Evolutionary conservation across 148 eudicot species (phyloP), one percentile per base, ranked within the genome.

Genomic region (Chenopodium album): DNA sequence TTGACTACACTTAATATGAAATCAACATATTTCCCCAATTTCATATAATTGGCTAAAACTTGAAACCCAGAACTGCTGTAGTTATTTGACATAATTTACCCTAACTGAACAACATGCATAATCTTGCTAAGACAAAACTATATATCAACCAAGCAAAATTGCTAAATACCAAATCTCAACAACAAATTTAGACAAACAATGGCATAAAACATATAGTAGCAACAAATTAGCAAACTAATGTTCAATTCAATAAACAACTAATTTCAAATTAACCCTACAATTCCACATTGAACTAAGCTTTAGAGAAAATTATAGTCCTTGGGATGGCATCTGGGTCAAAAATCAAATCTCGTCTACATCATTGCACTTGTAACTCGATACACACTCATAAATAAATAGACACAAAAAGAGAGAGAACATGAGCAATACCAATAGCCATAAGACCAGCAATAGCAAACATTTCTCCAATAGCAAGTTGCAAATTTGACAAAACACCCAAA

Each of bases 401-500:
- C 4, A 54, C 16, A 56, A n/a, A 14, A 59, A 32, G 4, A 47
- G 26, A 2, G 14, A 31, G 22, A 26, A 54, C 19, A 9, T 32
- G 71, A 44, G 46, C 54, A 72, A 59, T 92, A 95, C 98, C 98
- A 41, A 93, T 56, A 71, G 98, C 97, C 98, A 95, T 95, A 50
- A 93, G 88, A 73, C 77, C 92, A 90, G 97, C 97, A 89, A 91
- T 85, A 73, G 88, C 77, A 71, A 88, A 88, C 97, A 96, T 96
- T 82, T 96, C 99, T 9, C 87, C 93, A 80, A 96, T 91, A 71
- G 99, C 99, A 85, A 96, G 84, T 7, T 97, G 92, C 90, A 96
- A 90, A 88, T 96, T 96, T 34, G 99, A 87, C 82, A 94, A 85
- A 81, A 87, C 74, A 7, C 92, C 48, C 88, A 96, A 88, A 72